Evolutionary conservation across 345 rosid species (phyloP).

Genomic region (Excoecaria cochinchinensis): DNA sequence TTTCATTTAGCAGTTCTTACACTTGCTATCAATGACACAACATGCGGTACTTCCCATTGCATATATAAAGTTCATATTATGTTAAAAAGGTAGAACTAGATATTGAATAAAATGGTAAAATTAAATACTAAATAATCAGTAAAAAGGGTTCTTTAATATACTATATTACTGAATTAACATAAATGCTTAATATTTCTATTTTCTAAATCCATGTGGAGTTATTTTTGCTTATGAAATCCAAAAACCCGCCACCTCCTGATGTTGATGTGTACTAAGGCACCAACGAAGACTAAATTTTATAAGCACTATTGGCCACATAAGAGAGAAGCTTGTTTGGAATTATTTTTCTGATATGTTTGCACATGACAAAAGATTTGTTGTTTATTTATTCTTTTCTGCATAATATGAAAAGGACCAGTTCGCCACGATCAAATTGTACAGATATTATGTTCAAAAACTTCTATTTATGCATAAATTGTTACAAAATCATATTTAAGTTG

Average conservation of each 20-base stretch:
- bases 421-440: background rate
- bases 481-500: background rate
- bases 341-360: background rate
- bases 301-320: background rate
- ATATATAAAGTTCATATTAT: background rate
- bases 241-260: background rate
- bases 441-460: too few species aligned
- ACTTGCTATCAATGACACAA: background rate
- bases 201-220: background rate
- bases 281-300: background rate
- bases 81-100: background rate
- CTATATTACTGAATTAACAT: background rate
- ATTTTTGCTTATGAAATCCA: background rate
- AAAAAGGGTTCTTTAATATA: background rate
- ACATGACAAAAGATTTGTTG: background rate
- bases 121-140: background rate
- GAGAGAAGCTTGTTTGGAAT: background rate
- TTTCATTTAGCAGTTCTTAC: background rate
- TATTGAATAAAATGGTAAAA: background rate
- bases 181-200: background rate
- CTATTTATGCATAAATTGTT: background rate
- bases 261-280: background rate
- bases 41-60: background rate
- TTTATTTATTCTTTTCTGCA: background rate
- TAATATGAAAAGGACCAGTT: background rate